phyloP scores from a whole-genome alignment of 225 moss, liverwort and hornwort species.

The Climacium dendroides region DNA sequence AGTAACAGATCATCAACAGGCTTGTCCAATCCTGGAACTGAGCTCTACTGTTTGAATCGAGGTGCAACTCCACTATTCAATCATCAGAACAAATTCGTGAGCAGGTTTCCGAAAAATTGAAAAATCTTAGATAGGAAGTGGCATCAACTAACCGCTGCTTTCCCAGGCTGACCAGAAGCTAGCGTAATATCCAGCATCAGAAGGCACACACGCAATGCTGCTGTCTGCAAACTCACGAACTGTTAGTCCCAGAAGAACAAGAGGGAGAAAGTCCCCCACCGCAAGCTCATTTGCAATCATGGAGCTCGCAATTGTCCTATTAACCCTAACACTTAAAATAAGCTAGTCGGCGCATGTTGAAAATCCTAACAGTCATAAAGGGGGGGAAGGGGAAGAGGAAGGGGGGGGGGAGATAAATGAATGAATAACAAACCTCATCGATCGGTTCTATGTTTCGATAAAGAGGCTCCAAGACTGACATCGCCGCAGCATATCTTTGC shows the following conservation, averaged over 20 bases:
- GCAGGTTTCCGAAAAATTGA: not conserved
- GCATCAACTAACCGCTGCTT: conserved; percentile 71
- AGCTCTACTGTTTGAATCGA: not conserved
- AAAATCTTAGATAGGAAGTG: not conserved
- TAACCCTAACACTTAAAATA: not conserved
- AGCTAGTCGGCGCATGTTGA: not conserved
- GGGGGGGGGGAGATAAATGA: not conserved
- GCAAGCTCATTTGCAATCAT: not conserved
- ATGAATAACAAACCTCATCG: conserved; percentile 26
- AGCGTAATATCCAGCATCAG: conserved; percentile 85
- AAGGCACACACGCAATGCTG: conserved; percentile 78
- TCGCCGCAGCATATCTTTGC: conserved; percentile 35
- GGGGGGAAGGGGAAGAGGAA: too few species aligned
- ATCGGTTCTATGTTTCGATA: conserved; percentile 46
- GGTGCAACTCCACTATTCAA: not conserved
- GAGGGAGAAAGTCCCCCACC: not conserved
- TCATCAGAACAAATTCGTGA: not conserved
- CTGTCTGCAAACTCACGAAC: conserved; percentile 40
- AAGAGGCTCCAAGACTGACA: conserved; percentile 33
- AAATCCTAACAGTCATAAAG: not conserved
- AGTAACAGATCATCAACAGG: not conserved
- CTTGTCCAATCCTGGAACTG: not conserved
- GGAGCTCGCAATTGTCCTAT: not conserved
- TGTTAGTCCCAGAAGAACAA: not conserved
- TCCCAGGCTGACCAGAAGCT: conserved; percentile 74